Percentiles rank a stretch among this genome's conserved stretches.
Evolutionary conservation across 352 stramenopile genomes (phyloP).

Genomic region (Phytopythium aichiense): DNA sequence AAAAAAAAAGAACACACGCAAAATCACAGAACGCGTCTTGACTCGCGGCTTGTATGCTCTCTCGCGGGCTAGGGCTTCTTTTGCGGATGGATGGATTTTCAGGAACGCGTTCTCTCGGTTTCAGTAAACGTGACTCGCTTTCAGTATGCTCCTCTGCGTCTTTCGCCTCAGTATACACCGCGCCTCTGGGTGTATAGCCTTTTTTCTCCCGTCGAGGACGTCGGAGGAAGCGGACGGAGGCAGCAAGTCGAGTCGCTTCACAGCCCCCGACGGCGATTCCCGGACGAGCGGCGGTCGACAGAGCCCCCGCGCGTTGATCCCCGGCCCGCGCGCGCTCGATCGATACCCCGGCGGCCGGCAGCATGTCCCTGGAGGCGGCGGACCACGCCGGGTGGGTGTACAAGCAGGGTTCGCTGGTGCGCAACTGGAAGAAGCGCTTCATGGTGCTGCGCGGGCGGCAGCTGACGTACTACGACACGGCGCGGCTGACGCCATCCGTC

Average conservation of each 20-base stretch:
- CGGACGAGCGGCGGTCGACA: no score
- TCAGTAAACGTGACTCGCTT: not conserved
- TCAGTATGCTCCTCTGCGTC: no score
- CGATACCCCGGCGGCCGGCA: not conserved
- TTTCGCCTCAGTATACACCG: not conserved
- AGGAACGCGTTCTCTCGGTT: not conserved
- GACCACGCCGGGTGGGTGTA: constrained; percentile 77
- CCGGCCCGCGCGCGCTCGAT: not conserved
- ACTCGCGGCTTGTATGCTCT: not conserved
- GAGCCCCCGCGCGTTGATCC: not conserved
- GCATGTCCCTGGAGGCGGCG: constrained; percentile 34
- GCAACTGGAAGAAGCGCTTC: constrained; percentile 86
- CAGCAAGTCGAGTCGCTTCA: no score
- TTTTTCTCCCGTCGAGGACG: not conserved
- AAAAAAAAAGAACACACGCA: not conserved
- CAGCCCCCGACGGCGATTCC: no score
- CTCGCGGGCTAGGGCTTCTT: constrained; percentile 2
- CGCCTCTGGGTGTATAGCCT: no score
- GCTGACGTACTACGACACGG: constrained; percentile 83
- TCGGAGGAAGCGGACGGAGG: no score
- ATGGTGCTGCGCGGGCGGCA: constrained; percentile 79
- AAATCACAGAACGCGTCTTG: constrained; percentile 1
- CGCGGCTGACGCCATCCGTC: constrained; percentile 40
- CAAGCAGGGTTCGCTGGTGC: constrained; percentile 78
- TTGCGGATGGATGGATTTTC: constrained; percentile 5